phyloP scores from a whole-genome alignment of 345 rosid genomes.

The Pistacia atlantica region DNA sequence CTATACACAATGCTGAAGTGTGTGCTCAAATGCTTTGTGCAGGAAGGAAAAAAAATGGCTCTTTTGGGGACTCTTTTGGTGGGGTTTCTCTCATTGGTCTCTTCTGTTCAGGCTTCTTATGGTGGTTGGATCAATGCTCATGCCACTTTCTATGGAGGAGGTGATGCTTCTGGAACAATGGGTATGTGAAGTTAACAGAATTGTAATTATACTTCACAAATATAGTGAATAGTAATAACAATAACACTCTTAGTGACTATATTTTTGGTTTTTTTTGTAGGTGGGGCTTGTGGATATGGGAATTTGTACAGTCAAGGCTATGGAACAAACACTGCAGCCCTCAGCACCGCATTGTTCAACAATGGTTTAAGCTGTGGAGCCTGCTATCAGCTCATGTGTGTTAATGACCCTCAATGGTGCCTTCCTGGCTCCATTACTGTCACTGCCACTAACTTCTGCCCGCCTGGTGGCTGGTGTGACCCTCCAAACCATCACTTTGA shows the following conservation, averaged over 20 bases:
- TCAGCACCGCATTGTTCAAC: conserved; percentile 67
- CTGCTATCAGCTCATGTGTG: conserved; percentile 61
- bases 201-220: neutral
- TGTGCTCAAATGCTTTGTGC: conserved; percentile 10
- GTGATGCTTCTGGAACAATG: conserved; percentile 90
- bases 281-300: conserved; percentile 86
- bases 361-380: conserved; percentile 74
- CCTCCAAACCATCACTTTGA: conserved; percentile 80
- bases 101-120: conserved; percentile 35
- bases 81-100: conserved; percentile 29
- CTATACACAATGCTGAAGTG: neutral
- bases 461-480: conserved; percentile 88
- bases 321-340: conserved; percentile 70
- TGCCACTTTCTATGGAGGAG: conserved; percentile 82
- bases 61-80: conserved; percentile 20
- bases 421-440: conserved; percentile 61
- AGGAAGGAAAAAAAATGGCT: conserved; percentile 29
- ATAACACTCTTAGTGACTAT: neutral
- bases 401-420: conserved; percentile 77
- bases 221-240: neutral
- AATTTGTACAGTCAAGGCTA: conserved; percentile 74
- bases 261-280: conserved; percentile 25
- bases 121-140: conserved; percentile 75
- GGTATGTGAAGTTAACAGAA: conserved; percentile 32
- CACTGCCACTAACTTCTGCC: conserved; percentile 87